Percentiles rank a stretch among this genome's conserved stretches.
phyloP scores from a whole-genome alignment of 83 land plant genomes.

The Picea abies region DNA sequence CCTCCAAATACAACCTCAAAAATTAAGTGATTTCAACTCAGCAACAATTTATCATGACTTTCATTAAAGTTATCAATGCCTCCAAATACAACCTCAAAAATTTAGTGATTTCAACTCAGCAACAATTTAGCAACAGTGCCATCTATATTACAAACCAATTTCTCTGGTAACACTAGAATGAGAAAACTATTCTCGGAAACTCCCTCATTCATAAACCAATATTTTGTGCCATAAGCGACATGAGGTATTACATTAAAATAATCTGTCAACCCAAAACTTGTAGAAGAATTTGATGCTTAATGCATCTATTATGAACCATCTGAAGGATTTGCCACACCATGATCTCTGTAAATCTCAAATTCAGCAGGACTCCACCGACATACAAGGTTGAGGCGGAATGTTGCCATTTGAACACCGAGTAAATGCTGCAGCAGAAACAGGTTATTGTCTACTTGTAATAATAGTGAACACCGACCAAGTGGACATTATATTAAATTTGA shows the following conservation, averaged over 20 bases:
- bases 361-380: constrained; percentile 83
- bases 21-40: not conserved
- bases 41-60: not conserved
- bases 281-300: not conserved
- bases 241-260: not conserved
- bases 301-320: not conserved
- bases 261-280: not conserved
- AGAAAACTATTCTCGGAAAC: not conserved
- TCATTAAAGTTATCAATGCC: constrained; percentile 1
- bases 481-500: not conserved
- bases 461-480: not conserved
- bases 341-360: constrained; percentile 70
- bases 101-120: not conserved
- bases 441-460: not conserved
- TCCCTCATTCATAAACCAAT: not conserved
- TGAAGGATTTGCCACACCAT: not conserved
- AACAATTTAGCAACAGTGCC: not conserved
- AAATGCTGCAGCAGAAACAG: constrained; percentile 59
- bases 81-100: not conserved
- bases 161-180: not conserved
- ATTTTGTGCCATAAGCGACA: not conserved
- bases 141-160: constrained; percentile 7
- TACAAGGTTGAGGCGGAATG: constrained; percentile 67
- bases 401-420: constrained; percentile 87
- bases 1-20: not conserved